phyloP scores from a whole-genome alignment of 371 early-diverging fungal genomes.

The Mucor mucedo region DNA sequence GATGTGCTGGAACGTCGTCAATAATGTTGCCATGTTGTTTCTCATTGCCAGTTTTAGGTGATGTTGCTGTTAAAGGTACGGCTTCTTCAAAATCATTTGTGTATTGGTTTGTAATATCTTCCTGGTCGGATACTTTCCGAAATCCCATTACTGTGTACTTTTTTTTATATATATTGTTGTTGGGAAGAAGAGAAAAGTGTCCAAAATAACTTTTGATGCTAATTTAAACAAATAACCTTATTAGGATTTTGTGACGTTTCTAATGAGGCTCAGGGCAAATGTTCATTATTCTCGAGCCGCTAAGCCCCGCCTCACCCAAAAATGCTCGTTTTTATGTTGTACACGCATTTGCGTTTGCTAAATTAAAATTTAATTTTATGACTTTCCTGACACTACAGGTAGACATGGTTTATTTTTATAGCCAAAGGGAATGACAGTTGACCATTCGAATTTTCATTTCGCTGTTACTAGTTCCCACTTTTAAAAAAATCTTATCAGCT shows the following conservation, averaged over 20 bases:
- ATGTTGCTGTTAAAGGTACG: conserved; percentile 28
- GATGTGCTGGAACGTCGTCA: conserved; percentile 71
- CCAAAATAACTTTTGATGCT: conserved; percentile 5
- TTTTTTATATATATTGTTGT: background rate
- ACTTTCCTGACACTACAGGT: too few species aligned
- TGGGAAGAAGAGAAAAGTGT: background rate
- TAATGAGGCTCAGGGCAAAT: conserved; percentile 13
- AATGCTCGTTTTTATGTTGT: too few species aligned
- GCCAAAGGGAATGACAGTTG: too few species aligned
- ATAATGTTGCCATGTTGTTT: conserved; percentile 14
- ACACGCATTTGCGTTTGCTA: too few species aligned
- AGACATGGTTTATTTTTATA: too few species aligned
- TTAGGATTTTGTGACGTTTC: conserved; percentile 15
- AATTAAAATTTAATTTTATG: too few species aligned
- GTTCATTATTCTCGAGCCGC: background rate
- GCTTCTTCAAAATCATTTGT: conserved; percentile 23
- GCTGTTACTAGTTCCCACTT: too few species aligned
- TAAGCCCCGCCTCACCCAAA: too few species aligned
- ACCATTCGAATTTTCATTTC: too few species aligned
- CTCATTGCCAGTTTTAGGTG: conserved; percentile 1
- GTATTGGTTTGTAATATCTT: conserved; percentile 25
- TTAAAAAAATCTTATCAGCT: too few species aligned
- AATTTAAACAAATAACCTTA: conserved; percentile 13
- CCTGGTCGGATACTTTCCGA: conserved; percentile 22
- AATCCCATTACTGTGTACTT: conserved; percentile 20